Conservation (phyloP, 306 rosid genomes). For the Cicer bijugum region DNA sequence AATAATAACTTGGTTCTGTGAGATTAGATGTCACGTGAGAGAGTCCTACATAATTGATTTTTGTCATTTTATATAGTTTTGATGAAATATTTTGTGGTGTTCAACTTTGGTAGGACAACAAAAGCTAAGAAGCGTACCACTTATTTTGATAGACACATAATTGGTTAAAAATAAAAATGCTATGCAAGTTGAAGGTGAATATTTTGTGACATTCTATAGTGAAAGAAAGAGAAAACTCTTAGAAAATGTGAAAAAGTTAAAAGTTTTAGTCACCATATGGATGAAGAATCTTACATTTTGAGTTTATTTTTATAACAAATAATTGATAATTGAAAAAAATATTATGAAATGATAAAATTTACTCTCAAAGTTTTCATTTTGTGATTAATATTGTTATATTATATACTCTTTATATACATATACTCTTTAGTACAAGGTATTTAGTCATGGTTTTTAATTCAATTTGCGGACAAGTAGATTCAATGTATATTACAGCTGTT, state of each 20-base stretch:
- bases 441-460: background rate
- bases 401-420: no score
- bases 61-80: constrained; percentile 33
- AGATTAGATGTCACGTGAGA: constrained; percentile 35
- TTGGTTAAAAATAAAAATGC: background rate
- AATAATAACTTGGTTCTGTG: background rate
- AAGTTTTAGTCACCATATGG: background rate
- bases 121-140: background rate
- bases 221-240: background rate
- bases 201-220: background rate
- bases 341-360: background rate
- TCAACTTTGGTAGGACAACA: constrained; percentile 4
- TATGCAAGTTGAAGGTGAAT: background rate
- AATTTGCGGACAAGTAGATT: background rate
- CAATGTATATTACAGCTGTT: background rate
- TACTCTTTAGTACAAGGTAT: background rate
- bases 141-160: constrained; percentile 7
- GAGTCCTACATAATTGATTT: constrained; percentile 19
- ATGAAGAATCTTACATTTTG: constrained; percentile 6
- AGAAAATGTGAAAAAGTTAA: background rate
- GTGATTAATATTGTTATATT: background rate
- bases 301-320: background rate
- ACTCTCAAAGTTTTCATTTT: background rate
- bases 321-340: background rate
- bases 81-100: background rate